phyloP scores from a whole-genome alignment of 352 stramenopile species.

The Pythium chondricola region DNA sequence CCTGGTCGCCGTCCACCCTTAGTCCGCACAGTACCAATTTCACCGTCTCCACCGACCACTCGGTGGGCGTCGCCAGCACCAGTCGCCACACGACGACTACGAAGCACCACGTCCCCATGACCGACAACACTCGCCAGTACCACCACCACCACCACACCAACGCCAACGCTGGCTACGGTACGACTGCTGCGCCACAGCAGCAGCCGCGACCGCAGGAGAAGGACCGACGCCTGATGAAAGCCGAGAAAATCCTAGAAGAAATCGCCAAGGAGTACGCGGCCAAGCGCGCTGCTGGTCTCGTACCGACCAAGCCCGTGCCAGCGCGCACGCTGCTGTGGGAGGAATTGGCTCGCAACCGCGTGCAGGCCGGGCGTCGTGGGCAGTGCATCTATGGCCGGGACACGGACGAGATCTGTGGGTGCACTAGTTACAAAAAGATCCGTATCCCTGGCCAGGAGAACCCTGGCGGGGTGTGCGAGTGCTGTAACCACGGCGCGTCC shows the following conservation, averaged over 20 bases:
- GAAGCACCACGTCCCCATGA: neutral
- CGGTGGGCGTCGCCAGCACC: no score
- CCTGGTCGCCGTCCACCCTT: neutral
- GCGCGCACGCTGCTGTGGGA: conserved; percentile 77
- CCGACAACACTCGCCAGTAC: neutral
- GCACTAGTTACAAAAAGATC: conserved; percentile 47
- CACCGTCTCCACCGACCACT: conserved; percentile 5
- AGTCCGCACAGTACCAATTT: conserved; percentile 5
- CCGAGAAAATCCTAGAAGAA: conserved; percentile 62
- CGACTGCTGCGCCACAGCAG: neutral
- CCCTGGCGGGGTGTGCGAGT: conserved; percentile 51
- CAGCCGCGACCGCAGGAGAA: conserved; percentile 15
- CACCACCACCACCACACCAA: conserved; percentile 3
- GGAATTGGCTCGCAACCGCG: conserved; percentile 43
- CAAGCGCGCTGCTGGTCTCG: conserved; percentile 65
- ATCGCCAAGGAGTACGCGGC: conserved; percentile 80
- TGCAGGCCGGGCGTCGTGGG: conserved; percentile 30
- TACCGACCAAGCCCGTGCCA: conserved; percentile 63
- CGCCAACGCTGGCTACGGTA: neutral
- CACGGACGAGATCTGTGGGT: conserved; percentile 45
- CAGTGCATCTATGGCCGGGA: conserved; percentile 68
- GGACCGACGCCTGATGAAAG: conserved; percentile 35
- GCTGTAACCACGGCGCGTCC: conserved; percentile 56
- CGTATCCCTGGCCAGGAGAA: conserved; percentile 32
- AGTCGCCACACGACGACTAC: no score